Percentiles rank a stretch among this genome's conserved stretches.
These are phyloP conservation scores for Abrus precatorius DNA, from an alignment of 306 rosid genomes.

Conservation along the genomic window DNA sequence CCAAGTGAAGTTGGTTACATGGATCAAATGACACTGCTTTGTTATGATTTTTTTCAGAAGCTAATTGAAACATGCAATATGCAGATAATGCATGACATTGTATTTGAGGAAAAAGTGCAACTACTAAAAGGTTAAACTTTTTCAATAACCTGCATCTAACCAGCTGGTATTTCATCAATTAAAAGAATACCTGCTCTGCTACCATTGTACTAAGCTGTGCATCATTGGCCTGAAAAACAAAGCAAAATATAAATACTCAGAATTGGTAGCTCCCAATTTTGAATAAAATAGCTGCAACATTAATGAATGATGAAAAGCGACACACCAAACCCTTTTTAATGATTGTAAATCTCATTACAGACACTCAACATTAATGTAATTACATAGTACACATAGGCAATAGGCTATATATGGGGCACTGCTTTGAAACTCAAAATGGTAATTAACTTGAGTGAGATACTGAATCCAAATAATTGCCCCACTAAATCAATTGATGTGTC, in stretches of 20 bases:
- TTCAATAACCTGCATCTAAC: neutral
- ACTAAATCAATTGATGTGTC: neutral
- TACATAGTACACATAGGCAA: constrained; percentile 26
- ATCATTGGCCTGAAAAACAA: constrained; percentile 86
- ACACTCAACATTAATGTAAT: constrained; percentile 9
- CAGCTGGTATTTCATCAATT: neutral
- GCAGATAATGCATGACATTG: constrained; percentile 22
- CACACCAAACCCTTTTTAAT: neutral
- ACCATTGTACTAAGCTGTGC: constrained; percentile 99
- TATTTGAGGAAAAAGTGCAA: neutral
- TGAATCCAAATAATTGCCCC: neutral
- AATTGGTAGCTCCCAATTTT: constrained; percentile 31
- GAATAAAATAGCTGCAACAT: constrained; percentile 27
- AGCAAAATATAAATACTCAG: constrained; percentile 46
- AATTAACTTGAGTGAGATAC: neutral
- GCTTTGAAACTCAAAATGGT: neutral
- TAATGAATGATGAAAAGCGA: constrained; percentile 20
- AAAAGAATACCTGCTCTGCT: constrained; percentile 79
- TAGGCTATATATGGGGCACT: neutral
- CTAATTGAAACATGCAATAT: constrained; percentile 12
- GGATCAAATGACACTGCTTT: constrained; percentile 7
- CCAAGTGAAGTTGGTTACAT: neutral
- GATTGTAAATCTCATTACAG: constrained; percentile 14
- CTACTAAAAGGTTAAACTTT: constrained; percentile 15
- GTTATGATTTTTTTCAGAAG: neutral